phyloP scores from a whole-genome alignment of 805 yeast species.

The Cyberlindnera maritima region DNA sequence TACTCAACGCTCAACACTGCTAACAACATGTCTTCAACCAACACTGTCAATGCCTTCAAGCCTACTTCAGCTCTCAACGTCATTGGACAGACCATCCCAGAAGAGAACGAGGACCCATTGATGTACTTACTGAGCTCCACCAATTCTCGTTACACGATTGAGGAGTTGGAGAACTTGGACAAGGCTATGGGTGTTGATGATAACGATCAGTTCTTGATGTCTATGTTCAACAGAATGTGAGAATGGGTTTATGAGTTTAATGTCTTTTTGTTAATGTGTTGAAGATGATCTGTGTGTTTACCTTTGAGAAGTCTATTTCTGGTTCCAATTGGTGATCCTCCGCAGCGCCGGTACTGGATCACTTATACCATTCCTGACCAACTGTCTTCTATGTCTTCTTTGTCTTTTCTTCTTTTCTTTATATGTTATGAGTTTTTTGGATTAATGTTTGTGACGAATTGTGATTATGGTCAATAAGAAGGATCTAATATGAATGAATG shows the following conservation, averaged over 20 bases:
- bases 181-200: constrained; percentile 30
- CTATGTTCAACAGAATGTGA: constrained; percentile 25
- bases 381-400: neutral
- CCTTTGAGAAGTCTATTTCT: neutral
- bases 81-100: neutral
- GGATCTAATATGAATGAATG: constrained; percentile 10
- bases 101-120: constrained; percentile 22
- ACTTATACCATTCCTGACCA: too few relatives aligned
- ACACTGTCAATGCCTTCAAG: constrained; percentile 4
- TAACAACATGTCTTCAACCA: neutral
- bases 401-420: constrained; percentile 1
- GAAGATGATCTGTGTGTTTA: neutral
- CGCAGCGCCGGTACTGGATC: too few relatives aligned
- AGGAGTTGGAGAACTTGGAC: constrained; percentile 27
- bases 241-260: neutral
- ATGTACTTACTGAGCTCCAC: constrained; percentile 21
- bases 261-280: neutral
- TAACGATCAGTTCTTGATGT: constrained; percentile 25
- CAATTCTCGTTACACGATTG: constrained; percentile 22
- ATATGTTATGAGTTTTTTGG: constrained; percentile 3
- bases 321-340: too few relatives aligned
- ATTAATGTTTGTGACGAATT: constrained; percentile 12
- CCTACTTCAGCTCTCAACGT: constrained; percentile 2
- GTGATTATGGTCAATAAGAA: constrained; percentile 10
- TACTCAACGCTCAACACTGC: constrained; percentile 2